Conservation (phyloP, 2,329 filamentous ascomycete species). For the Verticillium tricorpus region DNA sequence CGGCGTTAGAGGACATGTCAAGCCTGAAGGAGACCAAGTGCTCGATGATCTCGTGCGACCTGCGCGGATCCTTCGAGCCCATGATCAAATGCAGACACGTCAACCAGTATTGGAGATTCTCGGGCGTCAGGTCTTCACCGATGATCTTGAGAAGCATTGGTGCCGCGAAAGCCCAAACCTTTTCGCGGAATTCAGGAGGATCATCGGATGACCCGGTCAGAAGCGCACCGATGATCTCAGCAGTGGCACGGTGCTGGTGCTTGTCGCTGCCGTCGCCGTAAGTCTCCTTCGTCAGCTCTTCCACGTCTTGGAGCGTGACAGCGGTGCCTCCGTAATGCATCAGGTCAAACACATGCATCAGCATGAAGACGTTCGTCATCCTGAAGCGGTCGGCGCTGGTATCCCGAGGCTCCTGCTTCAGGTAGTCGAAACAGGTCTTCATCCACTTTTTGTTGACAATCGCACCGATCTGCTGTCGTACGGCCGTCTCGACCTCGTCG, state of each 20-base stretch:
- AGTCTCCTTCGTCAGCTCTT: slow-evolving; percentile 69
- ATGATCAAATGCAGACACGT: slow-evolving; percentile 87
- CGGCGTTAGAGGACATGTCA: slow-evolving; percentile 92
- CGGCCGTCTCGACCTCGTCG: slow-evolving; percentile 71
- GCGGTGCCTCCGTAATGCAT: slow-evolving; percentile 75
- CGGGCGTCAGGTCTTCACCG: slow-evolving; percentile 86
- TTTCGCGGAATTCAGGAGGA: slow-evolving; percentile 65
- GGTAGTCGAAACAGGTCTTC: slow-evolving; percentile 78
- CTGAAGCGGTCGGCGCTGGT: slow-evolving; percentile 78
- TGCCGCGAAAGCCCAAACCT: slow-evolving; percentile 85
- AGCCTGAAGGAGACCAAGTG: slow-evolving; percentile 80
- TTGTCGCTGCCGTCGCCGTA: slow-evolving; percentile 95
- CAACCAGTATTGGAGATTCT: slow-evolving; percentile 92
- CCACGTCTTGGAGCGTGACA: slow-evolving; percentile 82
- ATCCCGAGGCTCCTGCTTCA: slow-evolving; percentile 95
- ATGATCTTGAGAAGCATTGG: slow-evolving; percentile 84
- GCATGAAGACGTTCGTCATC: slow-evolving; percentile 78
- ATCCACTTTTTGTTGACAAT: slow-evolving; percentile 84
- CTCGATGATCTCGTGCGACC: slow-evolving; percentile 80
- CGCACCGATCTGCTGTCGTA: slow-evolving; percentile 74
- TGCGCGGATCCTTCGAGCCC: slow-evolving; percentile 83
- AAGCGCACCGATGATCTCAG: slow-evolving; percentile 86
- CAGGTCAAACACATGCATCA: slow-evolving; percentile 87
- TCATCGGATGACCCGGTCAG: slow-evolving; percentile 78
- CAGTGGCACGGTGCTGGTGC: slow-evolving; percentile 92